Evolutionary conservation across 2,329 filamentous ascomycete species (phyloP).

Genomic region (Xenosphaeropsis pyriputrescens): DNA sequence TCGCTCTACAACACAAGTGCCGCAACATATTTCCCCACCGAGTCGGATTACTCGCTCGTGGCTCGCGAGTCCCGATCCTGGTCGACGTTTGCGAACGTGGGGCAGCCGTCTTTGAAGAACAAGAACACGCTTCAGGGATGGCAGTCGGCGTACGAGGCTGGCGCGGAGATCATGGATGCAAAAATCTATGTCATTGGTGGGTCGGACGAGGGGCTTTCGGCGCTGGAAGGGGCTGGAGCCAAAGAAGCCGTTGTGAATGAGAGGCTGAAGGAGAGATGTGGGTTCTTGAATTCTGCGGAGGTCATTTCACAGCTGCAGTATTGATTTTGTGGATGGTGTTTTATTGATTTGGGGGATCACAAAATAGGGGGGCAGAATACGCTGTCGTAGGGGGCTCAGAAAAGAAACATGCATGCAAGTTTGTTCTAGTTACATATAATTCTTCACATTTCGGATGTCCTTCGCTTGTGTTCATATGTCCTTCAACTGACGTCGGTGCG

Average conservation of each 20-base stretch:
- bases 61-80: constrained; percentile 28
- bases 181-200: not conserved
- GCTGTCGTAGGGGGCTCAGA: too few relatives aligned
- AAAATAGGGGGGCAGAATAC: too few relatives aligned
- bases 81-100: constrained; percentile 27
- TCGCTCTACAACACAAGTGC: constrained; percentile 25
- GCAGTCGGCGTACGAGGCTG: not conserved
- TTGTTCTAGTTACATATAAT: too few relatives aligned
- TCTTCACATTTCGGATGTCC: too few relatives aligned
- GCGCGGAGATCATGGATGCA: not conserved
- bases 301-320: not conserved
- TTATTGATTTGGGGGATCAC: too few relatives aligned
- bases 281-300: not conserved
- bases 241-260: not conserved
- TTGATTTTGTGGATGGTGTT: not conserved
- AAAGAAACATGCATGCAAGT: too few relatives aligned
- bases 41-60: constrained; percentile 24
- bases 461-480: too few relatives aligned
- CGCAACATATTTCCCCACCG: constrained; percentile 19
- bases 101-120: constrained; percentile 17
- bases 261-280: constrained; percentile 1
- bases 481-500: too few relatives aligned
- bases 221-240: not conserved
- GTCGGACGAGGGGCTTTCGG: not conserved
- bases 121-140: constrained; percentile 20